Base-by-base conservation (phyloP, 495 filamentous ascomycete species). In the Hamigera avellanea region DNA sequence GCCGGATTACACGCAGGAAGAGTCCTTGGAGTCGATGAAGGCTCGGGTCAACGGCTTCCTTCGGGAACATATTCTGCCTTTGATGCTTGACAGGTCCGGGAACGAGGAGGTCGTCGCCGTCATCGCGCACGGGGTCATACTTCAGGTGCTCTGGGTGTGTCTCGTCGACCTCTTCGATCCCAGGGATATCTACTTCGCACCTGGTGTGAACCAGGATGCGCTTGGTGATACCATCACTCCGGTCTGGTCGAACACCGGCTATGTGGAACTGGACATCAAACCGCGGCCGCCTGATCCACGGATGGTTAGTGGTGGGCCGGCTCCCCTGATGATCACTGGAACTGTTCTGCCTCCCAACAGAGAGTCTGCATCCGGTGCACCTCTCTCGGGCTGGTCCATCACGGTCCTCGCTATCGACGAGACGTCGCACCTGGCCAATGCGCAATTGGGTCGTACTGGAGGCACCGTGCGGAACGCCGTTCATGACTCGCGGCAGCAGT, bases 61-160 rank as follows among this genome's bases (percentile, higher is more conserved):
- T n/a, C 57, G 74, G 19, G 52, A 55, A 4, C 60, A 76, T 40
- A 62, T 88, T 0, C 42, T 67, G 3, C 79, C 78, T 8, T 37
- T 78, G 15, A 32, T 86, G 19, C 45, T 61, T 14, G 44, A 48
- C 9, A 43, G 52, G 0, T 33, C 42, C 16, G 19, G 42, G 1
- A 35, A 37, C 14, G 40, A 52, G 15, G 26, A 52, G 14, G 42
- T 60, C 2, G 53, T 86, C 13, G 77, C 72, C 9, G 57, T 87
- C 23, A 79, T 87, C 8, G 76, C 83, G 9, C 85, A 93, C 50
- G 85, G 86, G 25, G 75, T 89, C 19, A 76, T 89, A 19, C 68
- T 91, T 1, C 70, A 69, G 19, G 59, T 73, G 23, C 51, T 93
- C 0, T 75, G 83, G 68, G 65, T 66, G 35, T 64, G 67, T 15